Evolutionary conservation across 2,329 filamentous ascomycete genomes (phyloP), one percentile per base, ranked within the genome.

Genomic region (Colletotrichum sp.): DNA sequence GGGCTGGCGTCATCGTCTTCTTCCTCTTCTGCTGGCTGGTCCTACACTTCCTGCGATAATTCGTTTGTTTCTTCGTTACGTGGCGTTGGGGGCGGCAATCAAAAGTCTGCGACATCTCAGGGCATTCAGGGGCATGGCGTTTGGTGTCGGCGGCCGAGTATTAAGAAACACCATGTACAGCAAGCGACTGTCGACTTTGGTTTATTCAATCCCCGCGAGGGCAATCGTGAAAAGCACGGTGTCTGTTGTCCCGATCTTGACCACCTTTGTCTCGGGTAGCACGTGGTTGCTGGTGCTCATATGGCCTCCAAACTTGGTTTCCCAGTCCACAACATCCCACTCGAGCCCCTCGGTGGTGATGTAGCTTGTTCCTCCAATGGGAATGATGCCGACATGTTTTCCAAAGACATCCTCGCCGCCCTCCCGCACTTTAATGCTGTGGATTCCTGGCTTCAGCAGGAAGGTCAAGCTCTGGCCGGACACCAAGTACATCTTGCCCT

Each of bases 11-110:
- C 4, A 85, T 98, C 7, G 85, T 97, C 44, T 99, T 99, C 85
- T 95, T 99, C 81, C 82, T 91, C 49, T 99, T 99, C 83, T 98
- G 96, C 85, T 99, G 95, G 92, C 86, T 97, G 78, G 96, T 98
- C 72, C 83, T 99, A 82, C 94, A 96, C 85, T 99, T 92, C 83
- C 84, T 99, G 85, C 89, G 95, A 83, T 96, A 85, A 89, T 32
- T 26, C 30, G n/a, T 13, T 52, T n/a, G n/a, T 30, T 64, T 52
- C 10, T 52, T 52, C 10, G 15, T 52, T 52, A 52, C n/a, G 44
- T 52, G 44, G 44, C n/a, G 49, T 59, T 34, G 44, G 67, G 28
- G 28, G 24, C 26, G 55, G 52, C 24, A 30, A 52, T 44, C 18
- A 55, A 64, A 66, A 44, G 70, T 18, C 36, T 66, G 26, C 36